Conservation (phyloP, 208 protist genomes). For the Trypanosoma rangeli region DNA sequence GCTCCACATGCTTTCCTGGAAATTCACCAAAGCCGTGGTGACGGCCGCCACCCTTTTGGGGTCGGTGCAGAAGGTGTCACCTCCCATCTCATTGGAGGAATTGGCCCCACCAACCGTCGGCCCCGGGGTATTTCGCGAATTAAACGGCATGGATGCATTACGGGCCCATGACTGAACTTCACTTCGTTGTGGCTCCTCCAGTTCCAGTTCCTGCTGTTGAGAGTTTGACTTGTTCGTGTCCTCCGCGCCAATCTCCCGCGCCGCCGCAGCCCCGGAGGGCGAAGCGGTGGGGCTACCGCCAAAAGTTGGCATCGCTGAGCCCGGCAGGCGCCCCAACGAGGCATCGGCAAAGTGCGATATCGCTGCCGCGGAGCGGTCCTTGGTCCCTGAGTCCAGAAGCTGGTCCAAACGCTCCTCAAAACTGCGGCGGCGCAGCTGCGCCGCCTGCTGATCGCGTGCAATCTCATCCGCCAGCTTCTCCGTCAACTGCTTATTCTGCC, state of each 20-base stretch:
- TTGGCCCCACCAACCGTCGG: not conserved
- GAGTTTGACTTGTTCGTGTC: not conserved
- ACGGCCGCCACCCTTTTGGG: not conserved
- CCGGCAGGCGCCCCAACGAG: not conserved
- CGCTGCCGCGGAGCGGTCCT: constrained; percentile 24
- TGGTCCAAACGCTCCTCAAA: constrained; percentile 37
- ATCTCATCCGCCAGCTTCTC: constrained; percentile 80
- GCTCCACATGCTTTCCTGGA: constrained; percentile 36
- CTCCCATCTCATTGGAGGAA: not conserved
- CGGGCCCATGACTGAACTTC: not conserved
- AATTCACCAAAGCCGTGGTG: constrained; percentile 23
- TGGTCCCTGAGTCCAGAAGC: constrained; percentile 14
- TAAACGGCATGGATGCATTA: constrained; percentile 1
- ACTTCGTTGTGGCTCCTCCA: not conserved
- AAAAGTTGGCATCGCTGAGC: not conserved
- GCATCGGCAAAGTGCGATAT: constrained; percentile 6
- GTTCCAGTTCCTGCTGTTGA: not conserved
- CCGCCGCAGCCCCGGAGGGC: not conserved
- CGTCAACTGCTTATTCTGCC: constrained; percentile 79
- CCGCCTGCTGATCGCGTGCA: constrained; percentile 65
- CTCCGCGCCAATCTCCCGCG: not conserved
- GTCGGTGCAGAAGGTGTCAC: not conserved
- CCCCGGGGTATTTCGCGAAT: not conserved
- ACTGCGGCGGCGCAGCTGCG: constrained; percentile 51
- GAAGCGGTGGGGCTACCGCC: not conserved